Conservation (phyloP, 129 eudicot species). For the Saposhnikovia divaricata region DNA sequence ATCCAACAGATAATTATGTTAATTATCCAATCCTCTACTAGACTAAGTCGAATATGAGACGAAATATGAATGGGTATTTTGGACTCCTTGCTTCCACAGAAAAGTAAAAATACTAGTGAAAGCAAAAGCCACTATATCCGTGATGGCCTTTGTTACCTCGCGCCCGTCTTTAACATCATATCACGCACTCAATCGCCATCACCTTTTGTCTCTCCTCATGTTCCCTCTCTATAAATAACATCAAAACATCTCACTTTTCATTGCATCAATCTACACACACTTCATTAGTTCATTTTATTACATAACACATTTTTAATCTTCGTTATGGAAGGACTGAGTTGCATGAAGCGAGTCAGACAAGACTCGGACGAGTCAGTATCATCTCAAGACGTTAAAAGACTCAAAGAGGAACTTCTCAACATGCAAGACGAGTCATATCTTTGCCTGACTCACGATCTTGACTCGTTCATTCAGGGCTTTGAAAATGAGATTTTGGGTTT, state of each 20-base stretch:
- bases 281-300: neutral
- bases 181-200: neutral
- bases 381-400: conserved; percentile 39
- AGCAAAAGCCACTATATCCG: neutral
- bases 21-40: no score
- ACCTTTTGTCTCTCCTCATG: conserved; percentile 1
- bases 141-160: neutral
- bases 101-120: neutral
- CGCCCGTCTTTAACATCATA: neutral
- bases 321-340: conserved; percentile 32
- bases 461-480: conserved; percentile 66
- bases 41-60: no score
- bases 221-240: neutral
- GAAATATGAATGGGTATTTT: no score
- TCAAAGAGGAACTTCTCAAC: conserved; percentile 42
- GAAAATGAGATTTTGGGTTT: conserved; percentile 45
- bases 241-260: neutral
- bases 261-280: neutral
- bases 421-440: conserved; percentile 36
- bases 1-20: no score
- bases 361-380: conserved; percentile 45
- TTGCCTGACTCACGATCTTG: conserved; percentile 43
- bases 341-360: conserved; percentile 35
- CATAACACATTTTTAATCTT: no score
- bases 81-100: no score